These are phyloP conservation scores for Spathaspora gorwiae DNA, from an alignment of 805 yeast species.

Conservation along the genomic window DNA sequence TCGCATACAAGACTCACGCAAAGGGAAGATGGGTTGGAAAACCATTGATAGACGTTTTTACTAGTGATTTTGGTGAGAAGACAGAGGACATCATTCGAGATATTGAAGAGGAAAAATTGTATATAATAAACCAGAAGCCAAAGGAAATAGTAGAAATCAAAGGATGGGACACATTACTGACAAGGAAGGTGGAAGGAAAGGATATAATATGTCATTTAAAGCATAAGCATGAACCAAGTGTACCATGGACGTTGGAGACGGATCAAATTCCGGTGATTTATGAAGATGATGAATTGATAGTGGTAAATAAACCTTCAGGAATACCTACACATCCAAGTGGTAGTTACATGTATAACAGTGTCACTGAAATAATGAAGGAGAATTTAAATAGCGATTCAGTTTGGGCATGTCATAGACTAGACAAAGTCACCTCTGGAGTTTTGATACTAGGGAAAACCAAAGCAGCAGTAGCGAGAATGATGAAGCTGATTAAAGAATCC, in stretches of 20 bases:
- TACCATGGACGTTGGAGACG: slow-evolving; percentile 14
- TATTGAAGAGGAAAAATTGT: slow-evolving; percentile 20
- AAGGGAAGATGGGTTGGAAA: slow-evolving; percentile 36
- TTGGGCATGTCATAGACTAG: slow-evolving; percentile 48
- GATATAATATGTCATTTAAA: slow-evolving; percentile 25
- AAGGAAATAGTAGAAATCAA: slow-evolving; percentile 12
- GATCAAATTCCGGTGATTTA: slow-evolving; percentile 20
- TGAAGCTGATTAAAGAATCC: slow-evolving; percentile 26
- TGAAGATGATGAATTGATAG: slow-evolving; percentile 35
- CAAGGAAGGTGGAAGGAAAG: slow-evolving; percentile 13
- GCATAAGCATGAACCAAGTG: slow-evolving; percentile 47
- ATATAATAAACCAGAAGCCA: slow-evolving; percentile 17
- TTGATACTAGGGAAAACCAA: slow-evolving; percentile 38
- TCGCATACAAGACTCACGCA: slow-evolving; percentile 26
- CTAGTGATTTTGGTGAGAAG: slow-evolving; percentile 31
- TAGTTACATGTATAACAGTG: slow-evolving; percentile 37
- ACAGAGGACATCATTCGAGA: slow-evolving; percentile 19
- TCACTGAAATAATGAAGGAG: slow-evolving; percentile 38
- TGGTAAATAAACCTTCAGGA: slow-evolving; percentile 50
- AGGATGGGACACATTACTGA: slow-evolving; percentile 16
- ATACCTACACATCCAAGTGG: slow-evolving; percentile 53
- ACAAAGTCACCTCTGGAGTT: slow-evolving; percentile 49
- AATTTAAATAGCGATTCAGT: slow-evolving; percentile 23
- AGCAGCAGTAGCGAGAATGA: slow-evolving; percentile 26
- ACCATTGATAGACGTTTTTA: slow-evolving; percentile 27